phyloP scores from a whole-genome alignment of 768 basidiomycete genomes.

The Tricholoma matsutake region DNA sequence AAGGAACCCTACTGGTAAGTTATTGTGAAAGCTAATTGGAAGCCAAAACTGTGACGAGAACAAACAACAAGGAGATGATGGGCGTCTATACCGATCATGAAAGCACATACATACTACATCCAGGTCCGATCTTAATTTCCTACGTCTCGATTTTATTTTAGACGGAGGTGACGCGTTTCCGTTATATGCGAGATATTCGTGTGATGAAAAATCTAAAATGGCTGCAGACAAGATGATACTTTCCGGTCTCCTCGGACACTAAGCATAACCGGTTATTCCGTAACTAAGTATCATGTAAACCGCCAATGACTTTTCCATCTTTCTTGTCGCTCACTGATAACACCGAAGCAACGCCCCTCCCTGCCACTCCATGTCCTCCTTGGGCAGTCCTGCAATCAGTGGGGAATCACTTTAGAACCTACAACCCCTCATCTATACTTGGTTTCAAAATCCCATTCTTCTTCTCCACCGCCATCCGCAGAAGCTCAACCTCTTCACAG shows the following conservation, averaged over 20 bases:
- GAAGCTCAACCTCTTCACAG: slow-evolving; percentile 3
- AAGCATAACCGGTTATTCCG: background rate
- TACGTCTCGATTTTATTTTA: background rate
- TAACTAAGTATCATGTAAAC: background rate
- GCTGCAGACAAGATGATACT: background rate
- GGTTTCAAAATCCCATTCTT: background rate
- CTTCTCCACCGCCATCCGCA: slow-evolving; percentile 2
- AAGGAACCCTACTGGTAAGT: too few relatives aligned
- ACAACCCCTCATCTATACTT: background rate
- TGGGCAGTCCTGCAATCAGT: background rate
- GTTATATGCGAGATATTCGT: background rate
- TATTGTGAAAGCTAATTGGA: too few relatives aligned
- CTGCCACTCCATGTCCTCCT: background rate
- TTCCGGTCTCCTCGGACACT: background rate
- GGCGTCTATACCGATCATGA: slow-evolving; percentile 1
- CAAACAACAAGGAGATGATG: background rate
- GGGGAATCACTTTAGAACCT: background rate
- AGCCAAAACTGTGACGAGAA: background rate
- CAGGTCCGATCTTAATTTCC: slow-evolving; percentile 1
- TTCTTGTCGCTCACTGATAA: background rate
- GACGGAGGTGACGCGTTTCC: background rate
- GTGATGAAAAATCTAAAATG: background rate
- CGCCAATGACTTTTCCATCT: background rate
- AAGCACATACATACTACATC: too few relatives aligned
- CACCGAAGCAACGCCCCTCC: background rate